Evolutionary conservation across 2,329 filamentous ascomycete genomes (phyloP).

Genomic region (Colletotrichum scovillei): DNA sequence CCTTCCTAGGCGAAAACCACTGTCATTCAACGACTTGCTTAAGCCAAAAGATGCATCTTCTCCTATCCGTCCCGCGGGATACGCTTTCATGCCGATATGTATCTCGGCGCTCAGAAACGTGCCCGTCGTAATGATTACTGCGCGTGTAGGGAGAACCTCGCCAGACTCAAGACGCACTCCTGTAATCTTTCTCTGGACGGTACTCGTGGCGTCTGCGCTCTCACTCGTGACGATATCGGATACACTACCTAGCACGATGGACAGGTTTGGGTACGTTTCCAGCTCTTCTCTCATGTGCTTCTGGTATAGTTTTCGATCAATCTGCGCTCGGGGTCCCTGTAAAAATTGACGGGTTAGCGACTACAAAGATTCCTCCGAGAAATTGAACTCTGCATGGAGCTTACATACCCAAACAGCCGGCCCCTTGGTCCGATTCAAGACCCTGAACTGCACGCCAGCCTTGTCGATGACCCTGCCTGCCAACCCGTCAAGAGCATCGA

Average conservation of each 20-base stretch:
- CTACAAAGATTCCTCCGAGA: background rate
- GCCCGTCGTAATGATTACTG: conserved; percentile 94
- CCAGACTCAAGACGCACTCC: conserved; percentile 91
- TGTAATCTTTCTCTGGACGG: conserved; percentile 67
- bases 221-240: conserved; percentile 87
- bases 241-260: conserved; percentile 86
- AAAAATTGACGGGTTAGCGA: background rate
- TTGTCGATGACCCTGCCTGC: conserved; percentile 92
- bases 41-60: conserved; percentile 93
- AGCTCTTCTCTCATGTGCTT: conserved; percentile 92
- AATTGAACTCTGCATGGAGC: background rate
- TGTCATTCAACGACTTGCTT: conserved; percentile 88
- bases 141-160: conserved; percentile 80
- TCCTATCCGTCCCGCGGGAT: conserved; percentile 90
- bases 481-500: conserved; percentile 93
- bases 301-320: conserved; percentile 90
- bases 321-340: conserved; percentile 89
- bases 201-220: conserved; percentile 54
- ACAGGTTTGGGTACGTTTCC: conserved; percentile 79
- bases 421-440: conserved; percentile 89
- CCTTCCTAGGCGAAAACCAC: conserved; percentile 89
- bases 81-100: conserved; percentile 88
- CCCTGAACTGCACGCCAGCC: conserved; percentile 91
- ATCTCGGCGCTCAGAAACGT: conserved; percentile 97
- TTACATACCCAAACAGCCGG: conserved; percentile 85